phyloP scores from a whole-genome alignment of 1,139 yeast genomes.

The Suhomyces guaymorum region DNA sequence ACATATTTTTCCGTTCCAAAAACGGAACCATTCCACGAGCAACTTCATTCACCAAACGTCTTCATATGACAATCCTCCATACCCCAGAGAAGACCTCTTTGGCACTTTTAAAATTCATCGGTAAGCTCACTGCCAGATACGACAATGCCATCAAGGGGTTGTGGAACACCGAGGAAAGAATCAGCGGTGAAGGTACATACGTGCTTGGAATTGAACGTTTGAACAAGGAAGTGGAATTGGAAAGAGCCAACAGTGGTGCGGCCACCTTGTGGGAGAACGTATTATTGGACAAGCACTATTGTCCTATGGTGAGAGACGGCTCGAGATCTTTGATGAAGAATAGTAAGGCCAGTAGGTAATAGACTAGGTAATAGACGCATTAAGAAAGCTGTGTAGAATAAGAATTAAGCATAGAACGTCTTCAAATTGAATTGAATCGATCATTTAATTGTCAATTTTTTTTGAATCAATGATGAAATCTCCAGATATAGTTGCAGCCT shows the following conservation, averaged over 20 bases:
- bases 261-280: conserved; percentile 90
- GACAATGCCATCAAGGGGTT: conserved; percentile 68
- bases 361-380: too few relatives aligned
- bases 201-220: conserved; percentile 64
- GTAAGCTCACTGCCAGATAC: conserved; percentile 69
- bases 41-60: conserved; percentile 78
- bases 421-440: too few relatives aligned
- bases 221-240: conserved; percentile 53
- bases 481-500: too few relatives aligned
- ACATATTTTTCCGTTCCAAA: conserved; percentile 74
- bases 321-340: conserved; percentile 46
- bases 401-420: too few relatives aligned
- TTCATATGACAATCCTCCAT: conserved; percentile 65
- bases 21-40: conserved; percentile 74
- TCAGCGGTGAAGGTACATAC: conserved; percentile 67
- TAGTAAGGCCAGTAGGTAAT: conserved; percentile 27
- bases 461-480: too few relatives aligned
- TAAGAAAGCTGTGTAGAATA: too few relatives aligned
- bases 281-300: conserved; percentile 75
- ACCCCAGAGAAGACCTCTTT: conserved; percentile 87
- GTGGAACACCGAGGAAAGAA: conserved; percentile 84
- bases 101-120: conserved; percentile 74
- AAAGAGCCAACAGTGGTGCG: conserved; percentile 80
- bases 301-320: conserved; percentile 68
- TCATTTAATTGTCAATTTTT: too few relatives aligned